Percentiles rank a stretch among this genome's conserved stretches.
Conservation (phyloP, 192 early-diverging fungal species). For the Pilaira anomala region DNA sequence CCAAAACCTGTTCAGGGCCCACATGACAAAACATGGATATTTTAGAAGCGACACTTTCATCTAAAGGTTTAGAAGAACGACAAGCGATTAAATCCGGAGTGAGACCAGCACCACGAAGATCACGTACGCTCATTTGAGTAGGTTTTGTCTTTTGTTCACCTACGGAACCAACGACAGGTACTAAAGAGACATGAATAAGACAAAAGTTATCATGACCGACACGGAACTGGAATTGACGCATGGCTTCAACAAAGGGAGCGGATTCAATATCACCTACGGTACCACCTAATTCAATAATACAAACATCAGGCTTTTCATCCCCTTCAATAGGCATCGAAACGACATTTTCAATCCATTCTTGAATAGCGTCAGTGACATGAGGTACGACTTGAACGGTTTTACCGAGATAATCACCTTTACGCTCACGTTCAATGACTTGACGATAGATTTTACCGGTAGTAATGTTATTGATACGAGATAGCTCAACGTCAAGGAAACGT, state of each 20-base stretch:
- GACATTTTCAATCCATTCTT: constrained; percentile 98
- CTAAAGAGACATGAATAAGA: constrained; percentile 94
- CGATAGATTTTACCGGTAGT: constrained; percentile 99
- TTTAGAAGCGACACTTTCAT: constrained; percentile 81
- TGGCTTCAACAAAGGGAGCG: constrained; percentile 98
- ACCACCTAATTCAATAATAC: constrained; percentile 97
- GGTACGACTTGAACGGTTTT: constrained; percentile 99
- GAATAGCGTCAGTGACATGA: constrained; percentile 95
- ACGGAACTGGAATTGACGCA: constrained; percentile 99
- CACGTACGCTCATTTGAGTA: constrained; percentile 93
- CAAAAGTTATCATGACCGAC: constrained; percentile 98
- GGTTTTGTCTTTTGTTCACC: constrained; percentile 99
- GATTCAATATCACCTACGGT: constrained; percentile 99
- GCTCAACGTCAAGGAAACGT: constrained; percentile 90
- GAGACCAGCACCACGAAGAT: constrained; percentile 91
- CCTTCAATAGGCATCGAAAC: constrained; percentile 80
- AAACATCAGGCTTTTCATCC: constrained; percentile 87
- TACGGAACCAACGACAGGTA: constrained; percentile 95
- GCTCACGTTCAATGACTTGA: constrained; percentile 91
- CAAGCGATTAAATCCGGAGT: constrained; percentile 97
- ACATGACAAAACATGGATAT: constrained; percentile 99
- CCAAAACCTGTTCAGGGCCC: constrained; percentile 85
- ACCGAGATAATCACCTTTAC: constrained; percentile 93
- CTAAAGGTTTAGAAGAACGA: constrained; percentile 81
- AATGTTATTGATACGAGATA: constrained; percentile 98